A percentile compares a stretch with the other conserved stretches of the same genome.
Evolutionary conservation across 345 rosid species (phyloP).

Genomic region (Bruguiera gymnorhiza): DNA sequence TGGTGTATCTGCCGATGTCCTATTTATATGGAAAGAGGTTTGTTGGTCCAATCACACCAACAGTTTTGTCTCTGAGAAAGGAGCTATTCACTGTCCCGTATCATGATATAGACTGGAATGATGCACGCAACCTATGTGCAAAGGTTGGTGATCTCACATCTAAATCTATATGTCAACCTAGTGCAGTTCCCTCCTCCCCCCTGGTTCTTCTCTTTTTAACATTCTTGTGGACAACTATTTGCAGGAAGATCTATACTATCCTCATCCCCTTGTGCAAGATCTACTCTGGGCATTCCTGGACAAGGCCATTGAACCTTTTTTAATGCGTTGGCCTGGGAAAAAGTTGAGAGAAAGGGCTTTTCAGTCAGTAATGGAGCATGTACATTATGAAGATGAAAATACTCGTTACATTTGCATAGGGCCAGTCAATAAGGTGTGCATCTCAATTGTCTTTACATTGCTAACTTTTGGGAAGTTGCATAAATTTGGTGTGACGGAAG

Average conservation of each 20-base stretch:
- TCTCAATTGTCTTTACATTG: constrained; percentile 14
- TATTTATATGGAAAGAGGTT: constrained; percentile 92
- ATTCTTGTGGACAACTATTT: neutral
- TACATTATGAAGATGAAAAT: constrained; percentile 94
- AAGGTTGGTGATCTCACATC: constrained; percentile 56
- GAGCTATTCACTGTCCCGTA: constrained; percentile 77
- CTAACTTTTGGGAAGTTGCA: neutral
- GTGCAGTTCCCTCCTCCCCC: too few species aligned
- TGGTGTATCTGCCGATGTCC: constrained; percentile 99
- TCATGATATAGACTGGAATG: constrained; percentile 85
- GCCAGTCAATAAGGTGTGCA: constrained; percentile 84
- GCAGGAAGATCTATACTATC: constrained; percentile 96
- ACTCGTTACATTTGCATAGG: constrained; percentile 95
- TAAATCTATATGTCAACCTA: constrained; percentile 2
- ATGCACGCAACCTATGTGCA: constrained; percentile 81
- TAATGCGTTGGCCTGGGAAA: constrained; percentile 86
- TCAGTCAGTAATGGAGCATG: constrained; percentile 54
- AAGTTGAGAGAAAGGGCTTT: constrained; percentile 88
- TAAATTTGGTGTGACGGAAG: neutral
- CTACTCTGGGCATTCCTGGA: constrained; percentile 73
- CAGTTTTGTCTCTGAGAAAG: constrained; percentile 78
- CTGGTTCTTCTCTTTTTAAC: too few species aligned
- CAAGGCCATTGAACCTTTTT: constrained; percentile 69
- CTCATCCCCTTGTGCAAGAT: constrained; percentile 88
- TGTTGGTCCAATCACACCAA: constrained; percentile 89